Percentiles rank a stretch among this genome's conserved stretches.
These are phyloP conservation scores for Aspergillus versicolor DNA, from an alignment of 2,329 filamentous ascomycete species.

Conservation along the genomic window DNA sequence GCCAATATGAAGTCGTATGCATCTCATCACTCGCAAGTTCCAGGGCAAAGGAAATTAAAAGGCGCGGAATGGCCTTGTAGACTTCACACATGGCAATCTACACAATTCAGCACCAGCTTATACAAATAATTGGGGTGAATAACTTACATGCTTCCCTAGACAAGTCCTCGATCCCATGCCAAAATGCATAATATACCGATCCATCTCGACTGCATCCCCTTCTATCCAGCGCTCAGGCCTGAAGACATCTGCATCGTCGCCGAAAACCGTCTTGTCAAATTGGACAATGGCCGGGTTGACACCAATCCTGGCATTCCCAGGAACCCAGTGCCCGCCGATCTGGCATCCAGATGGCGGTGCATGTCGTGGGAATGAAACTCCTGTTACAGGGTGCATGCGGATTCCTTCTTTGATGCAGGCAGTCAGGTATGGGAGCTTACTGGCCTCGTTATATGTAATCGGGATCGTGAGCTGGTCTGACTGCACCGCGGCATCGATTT, in stretches of 20 bases:
- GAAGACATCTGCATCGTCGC: not conserved
- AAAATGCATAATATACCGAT: constrained; percentile 12
- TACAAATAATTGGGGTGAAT: too few species aligned
- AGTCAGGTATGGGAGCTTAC: constrained; percentile 46
- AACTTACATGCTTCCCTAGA: constrained; percentile 13
- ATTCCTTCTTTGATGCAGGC: constrained; percentile 53
- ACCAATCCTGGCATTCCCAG: constrained; percentile 10
- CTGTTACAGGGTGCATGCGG: constrained; percentile 39
- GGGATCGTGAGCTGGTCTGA: constrained; percentile 2
- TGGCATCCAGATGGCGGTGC: constrained; percentile 14
- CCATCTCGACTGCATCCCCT: not conserved
- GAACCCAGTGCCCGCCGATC: constrained; percentile 11
- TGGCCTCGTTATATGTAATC: constrained; percentile 24
- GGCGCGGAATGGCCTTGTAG: constrained; percentile 16
- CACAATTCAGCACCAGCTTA: not conserved
- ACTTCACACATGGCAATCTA: constrained; percentile 18
- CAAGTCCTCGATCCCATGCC: constrained; percentile 12
- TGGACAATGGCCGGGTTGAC: constrained; percentile 9
- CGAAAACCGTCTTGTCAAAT: constrained; percentile 4
- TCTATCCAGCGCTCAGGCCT: constrained; percentile 3
- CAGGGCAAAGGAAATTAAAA: constrained; percentile 9
- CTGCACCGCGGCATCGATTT: constrained; percentile 6
- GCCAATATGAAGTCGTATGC: constrained; percentile 13
- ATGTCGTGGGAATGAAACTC: constrained; percentile 21
- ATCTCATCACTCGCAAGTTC: constrained; percentile 8